Evolutionary conservation across 176 grass and related monocot genomes (phyloP), one percentile per base, ranked within the genome.

Genomic region (Musa troglodytarum): DNA sequence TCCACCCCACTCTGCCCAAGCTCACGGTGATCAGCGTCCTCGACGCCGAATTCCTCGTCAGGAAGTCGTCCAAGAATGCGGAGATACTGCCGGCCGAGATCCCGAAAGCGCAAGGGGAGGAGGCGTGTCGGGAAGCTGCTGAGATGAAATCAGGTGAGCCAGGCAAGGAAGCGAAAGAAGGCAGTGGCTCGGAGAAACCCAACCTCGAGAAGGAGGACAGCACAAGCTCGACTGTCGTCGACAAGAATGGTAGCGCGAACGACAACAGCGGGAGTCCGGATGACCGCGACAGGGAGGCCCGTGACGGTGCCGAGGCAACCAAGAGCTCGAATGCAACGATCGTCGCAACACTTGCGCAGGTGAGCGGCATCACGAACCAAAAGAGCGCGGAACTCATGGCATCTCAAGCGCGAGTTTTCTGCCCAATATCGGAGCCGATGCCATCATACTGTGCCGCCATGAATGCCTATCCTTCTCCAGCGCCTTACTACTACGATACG

Each of bases 1-100:
- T 98, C 66, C 73, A 93, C 69, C 83, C 85, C 16, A 79, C 90
- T 20, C 90, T 85, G 75, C 86, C 92, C 58, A 80, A 70, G 69
- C 84, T 98, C 75, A 88, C 90, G 0, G 80, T 98, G 7, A 80
- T 81, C n/a, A 88, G 90, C 53, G 77, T 90, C 83, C 82, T 98
- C 22, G 94, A 93, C 26, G 62, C 59, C 17, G 79, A 34, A 75
- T 74, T 88, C 52, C 79, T 98, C 9, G 54, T 98, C 12, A 91
- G 84, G 83, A 98, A 84, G 74, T 78, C 93, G 1, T 49, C 84
- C 0, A 98, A 85, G 80, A 79, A 74, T 25, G 94, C 88, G 11
- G 84, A 93, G 76, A 61, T 82, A 65, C 21, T 61, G 1, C 6
- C 20, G 1, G 74, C 86, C 19, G 75, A 82, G 11, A 64, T 6